Evolutionary conservation across 345 rosid genomes (phyloP), one percentile per base, ranked within the genome.

Genomic region (Bruguiera sexangula): DNA sequence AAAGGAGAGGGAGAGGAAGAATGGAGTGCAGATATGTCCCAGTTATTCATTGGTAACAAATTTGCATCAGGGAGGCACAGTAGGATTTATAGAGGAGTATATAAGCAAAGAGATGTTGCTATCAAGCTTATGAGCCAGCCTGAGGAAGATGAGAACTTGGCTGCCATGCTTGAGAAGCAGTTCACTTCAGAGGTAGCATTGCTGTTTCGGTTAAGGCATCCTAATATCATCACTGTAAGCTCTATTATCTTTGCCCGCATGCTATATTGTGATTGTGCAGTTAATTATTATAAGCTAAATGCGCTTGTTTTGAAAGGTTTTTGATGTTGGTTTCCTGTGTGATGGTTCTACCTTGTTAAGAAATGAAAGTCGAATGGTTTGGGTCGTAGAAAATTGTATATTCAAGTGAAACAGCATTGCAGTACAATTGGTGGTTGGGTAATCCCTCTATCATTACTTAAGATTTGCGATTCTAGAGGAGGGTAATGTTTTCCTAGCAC

Each of bases 11-110:
- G 87, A 46, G 95, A 85, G 65, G 84, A 75, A 39, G 86, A 79
- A 70, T 89, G 96, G 90, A 86, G 88, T 71, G 96, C 92, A 18
- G 92, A 89, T 73, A 84, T 89, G 91, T 89, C 96, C 36, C 87
- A 85, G 72, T 79, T 89, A 76, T 74, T 87, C 67, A 82, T 87
- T 51, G 96, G 91, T 10, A 72, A 58, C 77, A 89, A 87, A 74
- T 89, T 89, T 69, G 96, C 96, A 43, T 81, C 89, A 2, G 91
- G 92, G 26, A 79, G 88, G 73, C 96, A 89, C 63, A 87, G 96
- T 73, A 83, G 96, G 88, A 85, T 89, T 65, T 89, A 89, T 75
- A 76, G 87, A 75, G 96, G 96, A 66, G 75, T 86, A 1, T 89
- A 89, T 62, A 87, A 83, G 82, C 89, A 87, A 68, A 81, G 67